Conservation (phyloP, 495 filamentous ascomycete genomes). For the Letharia lupina region DNA sequence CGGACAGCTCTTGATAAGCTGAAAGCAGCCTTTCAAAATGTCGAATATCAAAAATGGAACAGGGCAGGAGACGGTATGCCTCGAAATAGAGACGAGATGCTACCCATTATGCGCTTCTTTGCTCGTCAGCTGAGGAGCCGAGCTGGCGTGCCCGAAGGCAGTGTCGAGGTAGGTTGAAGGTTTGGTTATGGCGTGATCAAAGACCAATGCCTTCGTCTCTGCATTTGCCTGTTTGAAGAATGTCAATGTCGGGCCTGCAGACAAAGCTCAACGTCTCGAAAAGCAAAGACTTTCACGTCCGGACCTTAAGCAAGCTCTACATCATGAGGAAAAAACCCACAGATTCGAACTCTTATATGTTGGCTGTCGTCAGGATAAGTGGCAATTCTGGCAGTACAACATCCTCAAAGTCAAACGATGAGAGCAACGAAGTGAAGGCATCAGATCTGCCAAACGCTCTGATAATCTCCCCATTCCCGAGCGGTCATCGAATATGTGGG, state of each 20-base stretch:
- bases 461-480: background rate
- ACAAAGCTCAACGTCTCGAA: background rate
- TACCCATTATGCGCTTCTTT: slow-evolving; percentile 91
- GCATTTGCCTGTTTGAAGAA: background rate
- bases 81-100: slow-evolving; percentile 70
- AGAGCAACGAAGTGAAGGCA: background rate
- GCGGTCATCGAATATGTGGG: background rate
- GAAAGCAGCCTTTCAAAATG: slow-evolving; percentile 59
- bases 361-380: background rate
- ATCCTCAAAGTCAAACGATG: background rate
- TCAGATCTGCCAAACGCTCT: background rate
- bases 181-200: background rate
- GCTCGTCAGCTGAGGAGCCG: slow-evolving; percentile 63
- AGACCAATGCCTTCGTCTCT: background rate
- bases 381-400: background rate
- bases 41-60: slow-evolving; percentile 68
- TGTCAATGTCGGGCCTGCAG: background rate
- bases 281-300: background rate
- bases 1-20: slow-evolving; percentile 52
- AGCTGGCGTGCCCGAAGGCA: slow-evolving; percentile 51
- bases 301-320: background rate
- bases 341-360: background rate
- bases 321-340: background rate
- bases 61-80: slow-evolving; percentile 78
- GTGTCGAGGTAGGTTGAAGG: slow-evolving; percentile 41